Conservation (phyloP, 2,329 filamentous ascomycete species). For the Westerdykella sp. region DNA sequence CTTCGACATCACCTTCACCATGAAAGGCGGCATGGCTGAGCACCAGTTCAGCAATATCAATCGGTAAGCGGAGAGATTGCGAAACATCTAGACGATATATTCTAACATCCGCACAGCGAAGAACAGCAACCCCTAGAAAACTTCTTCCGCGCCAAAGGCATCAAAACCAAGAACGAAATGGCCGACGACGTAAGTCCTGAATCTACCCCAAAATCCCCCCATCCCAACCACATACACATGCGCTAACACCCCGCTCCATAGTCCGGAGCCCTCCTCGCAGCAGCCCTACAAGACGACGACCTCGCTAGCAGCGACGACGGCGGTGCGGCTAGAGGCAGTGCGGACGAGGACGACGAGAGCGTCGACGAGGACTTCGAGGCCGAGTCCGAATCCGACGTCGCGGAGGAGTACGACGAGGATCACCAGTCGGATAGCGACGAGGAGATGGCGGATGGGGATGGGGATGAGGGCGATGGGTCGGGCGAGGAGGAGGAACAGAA, state of each 20-base stretch:
- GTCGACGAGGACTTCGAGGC: constrained; percentile 94
- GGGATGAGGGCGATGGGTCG: constrained; percentile 45
- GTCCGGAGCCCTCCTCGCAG: constrained; percentile 60
- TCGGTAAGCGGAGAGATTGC: constrained; percentile 46
- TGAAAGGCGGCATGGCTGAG: constrained; percentile 81
- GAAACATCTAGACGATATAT: neutral
- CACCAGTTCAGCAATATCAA: constrained; percentile 99
- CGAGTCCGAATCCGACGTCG: constrained; percentile 88
- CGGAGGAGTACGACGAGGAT: constrained; percentile 88
- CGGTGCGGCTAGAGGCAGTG: constrained; percentile 71
- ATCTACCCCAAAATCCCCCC: no score
- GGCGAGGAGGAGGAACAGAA: constrained; percentile 45
- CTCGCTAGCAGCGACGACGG: constrained; percentile 74
- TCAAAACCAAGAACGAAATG: constrained; percentile 98
- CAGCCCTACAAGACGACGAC: constrained; percentile 75
- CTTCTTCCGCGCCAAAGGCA: constrained; percentile 93
- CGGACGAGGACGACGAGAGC: constrained; percentile 93
- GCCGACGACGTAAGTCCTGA: constrained; percentile 76
- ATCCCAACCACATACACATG: constrained; percentile 16
- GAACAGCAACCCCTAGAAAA: constrained; percentile 94
- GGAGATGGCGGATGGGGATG: constrained; percentile 61
- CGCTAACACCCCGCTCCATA: constrained; percentile 33
- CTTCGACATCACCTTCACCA: constrained; percentile 89
- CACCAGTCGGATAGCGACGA: constrained; percentile 69
- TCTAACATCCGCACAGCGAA: constrained; percentile 49